Base-by-base conservation (phyloP, 257 asterid genomes). In the Nicotiana otophora region DNA sequence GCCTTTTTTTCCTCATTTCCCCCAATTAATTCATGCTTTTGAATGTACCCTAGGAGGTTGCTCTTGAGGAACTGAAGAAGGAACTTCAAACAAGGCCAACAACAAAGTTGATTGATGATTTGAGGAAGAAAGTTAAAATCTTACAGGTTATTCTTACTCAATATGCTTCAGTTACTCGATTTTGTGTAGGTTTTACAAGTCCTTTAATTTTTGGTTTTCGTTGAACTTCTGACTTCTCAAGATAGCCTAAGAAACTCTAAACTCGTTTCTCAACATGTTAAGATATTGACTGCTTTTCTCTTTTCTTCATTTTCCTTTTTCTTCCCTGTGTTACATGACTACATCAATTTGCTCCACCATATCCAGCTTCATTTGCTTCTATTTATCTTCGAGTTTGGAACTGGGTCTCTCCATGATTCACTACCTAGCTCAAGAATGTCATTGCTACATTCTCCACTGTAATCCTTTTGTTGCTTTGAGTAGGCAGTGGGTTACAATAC, bases 401-500 rank as follows among this genome's bases (percentile, higher is more conserved):
- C 61, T 55, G 17, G 61, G 20, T 55, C 20, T 55, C 61, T 55
- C 61, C 61, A 55, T 55, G 61, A 55, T 55, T 14, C 61, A 55
- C 61, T 14, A 55, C 61, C 61, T 55, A 55, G 34, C 77, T 30
- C 23, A 30, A 14, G 54, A 4, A 36, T 54, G 53, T 60, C 33
- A 30, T 20, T 76, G 64, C 28, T n/a, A 5, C n/a, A 62, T 74
- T 30, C 48, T 63, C 75, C 64, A 2, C 20, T 58, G 7, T 83
- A 10, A 75, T 48, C 34, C 34, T 16, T 26, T 66, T 51, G 33
- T 39, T 65, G 30, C 58, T 68, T 60, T 54, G 62, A 89, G 20
- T 86, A 95, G 99, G 99, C 97, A 77, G 99, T 95, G 69, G 99
- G 99, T 81, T 95, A 95, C 86, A 95, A 95, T 87, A 93, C 99